Evolutionary conservation across 2,329 filamentous ascomycete genomes (phyloP), one percentile per base, ranked within the genome.

Genomic region (Rachicladosporium sp.): DNA sequence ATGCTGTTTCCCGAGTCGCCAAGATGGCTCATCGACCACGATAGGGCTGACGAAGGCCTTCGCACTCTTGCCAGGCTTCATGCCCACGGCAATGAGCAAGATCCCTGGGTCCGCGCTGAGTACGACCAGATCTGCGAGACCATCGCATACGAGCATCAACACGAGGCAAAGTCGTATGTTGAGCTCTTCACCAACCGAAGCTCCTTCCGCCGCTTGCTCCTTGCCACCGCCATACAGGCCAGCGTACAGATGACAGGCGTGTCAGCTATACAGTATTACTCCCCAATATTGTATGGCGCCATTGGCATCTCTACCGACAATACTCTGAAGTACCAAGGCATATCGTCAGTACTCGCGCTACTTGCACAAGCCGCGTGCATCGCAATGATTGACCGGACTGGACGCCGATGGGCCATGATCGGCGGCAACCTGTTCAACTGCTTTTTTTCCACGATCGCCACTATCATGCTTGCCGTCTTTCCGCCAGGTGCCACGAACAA

Each of bases 191-290:
- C 55, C 8, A 72, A 73, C 50, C 69, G 65, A 52, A 76, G 78
- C 1, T 77, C 71, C 29, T 82, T 86, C 67, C 78, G 82, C 23
- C 74, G 82, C 10, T 67, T 87, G 4, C 77, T 86, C 55, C 66
- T 87, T 7, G 78, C 78, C 29, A 75, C 72, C 49, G 69, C 80
- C 1, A 63, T 86, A 1, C 82, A 87, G 56, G 81, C 77, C 0
- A 76, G 74, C 0, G 68, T 79, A 2, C 82, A 87, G 56, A 84
- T 88, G 78, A 87, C 82, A 0, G 82, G 82, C 47, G 78, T 81
- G 0, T 74, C 70, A 2, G 78, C 78, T 1, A 85, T 86, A 46
- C 81, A 87, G 54, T 87, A 86, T 59, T 86, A 80, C 59, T 78
- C 32, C 15, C 78, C 45, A 19, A 19, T 19, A 19, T 19, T 54